A percentile compares a stretch with the other conserved stretches of the same genome.
These are phyloP conservation scores for Fusarium metavorans DNA, from an alignment of 2,329 filamentous ascomycete genomes.

Conservation along the genomic window DNA sequence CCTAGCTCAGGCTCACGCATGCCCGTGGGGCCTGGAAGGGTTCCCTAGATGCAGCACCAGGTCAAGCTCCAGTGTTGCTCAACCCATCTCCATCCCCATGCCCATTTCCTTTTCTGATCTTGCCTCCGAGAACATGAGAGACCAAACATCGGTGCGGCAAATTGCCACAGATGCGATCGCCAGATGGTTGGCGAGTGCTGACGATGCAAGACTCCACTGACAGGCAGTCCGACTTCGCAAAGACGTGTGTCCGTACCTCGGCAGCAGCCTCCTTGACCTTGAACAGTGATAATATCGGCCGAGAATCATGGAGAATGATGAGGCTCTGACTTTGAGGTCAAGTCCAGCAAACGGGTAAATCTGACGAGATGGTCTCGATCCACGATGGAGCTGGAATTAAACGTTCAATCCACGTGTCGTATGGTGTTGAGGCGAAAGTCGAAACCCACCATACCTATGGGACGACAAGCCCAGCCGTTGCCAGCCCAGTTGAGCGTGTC, in stretches of 20 bases:
- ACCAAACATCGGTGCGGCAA: conserved; percentile 16
- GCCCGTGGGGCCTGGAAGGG: conserved; percentile 39
- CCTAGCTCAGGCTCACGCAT: conserved; percentile 37
- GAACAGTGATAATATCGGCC: background rate
- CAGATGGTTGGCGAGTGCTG: conserved; percentile 9
- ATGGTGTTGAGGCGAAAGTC: conserved; percentile 8
- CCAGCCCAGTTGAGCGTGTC: background rate
- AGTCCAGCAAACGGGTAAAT: conserved; percentile 1
- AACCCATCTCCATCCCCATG: conserved; percentile 23
- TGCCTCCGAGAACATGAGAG: conserved; percentile 4
- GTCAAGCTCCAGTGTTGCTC: conserved; percentile 18
- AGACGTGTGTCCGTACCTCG: conserved; percentile 1
- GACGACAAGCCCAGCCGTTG: conserved; percentile 13
- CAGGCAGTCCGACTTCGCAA: conserved; percentile 29
- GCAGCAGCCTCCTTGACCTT: background rate
- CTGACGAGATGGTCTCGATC: background rate
- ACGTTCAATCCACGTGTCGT: conserved; percentile 13
- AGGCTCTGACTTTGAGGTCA: background rate
- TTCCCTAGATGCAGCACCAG: conserved; percentile 32
- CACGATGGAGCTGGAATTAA: background rate
- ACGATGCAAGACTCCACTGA: conserved; percentile 23
- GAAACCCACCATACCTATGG: background rate
- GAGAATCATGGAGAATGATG: background rate
- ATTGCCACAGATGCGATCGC: conserved; percentile 17
- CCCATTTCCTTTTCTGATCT: conserved; percentile 24